Evolutionary conservation across 164 flowering plant genomes (phyloP).

Genomic region (Tetracentron sinense): DNA sequence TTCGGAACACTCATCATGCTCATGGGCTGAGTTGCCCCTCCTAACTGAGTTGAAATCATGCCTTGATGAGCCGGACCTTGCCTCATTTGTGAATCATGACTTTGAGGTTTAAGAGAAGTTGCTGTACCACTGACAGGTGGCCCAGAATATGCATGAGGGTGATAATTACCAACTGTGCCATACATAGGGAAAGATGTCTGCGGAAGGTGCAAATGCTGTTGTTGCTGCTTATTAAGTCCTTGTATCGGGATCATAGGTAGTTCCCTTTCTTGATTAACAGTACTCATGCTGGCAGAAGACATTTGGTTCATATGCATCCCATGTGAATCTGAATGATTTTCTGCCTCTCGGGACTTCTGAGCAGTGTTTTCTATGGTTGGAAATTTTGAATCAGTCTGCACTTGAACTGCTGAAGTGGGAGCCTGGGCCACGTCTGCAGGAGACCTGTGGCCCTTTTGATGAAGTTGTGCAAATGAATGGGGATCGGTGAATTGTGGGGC

Average conservation of each 20-base stretch:
- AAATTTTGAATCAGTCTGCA: conserved; percentile 27
- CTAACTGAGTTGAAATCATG: conserved; percentile 37
- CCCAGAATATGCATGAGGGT: conserved; percentile 39
- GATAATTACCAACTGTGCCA: conserved; percentile 48
- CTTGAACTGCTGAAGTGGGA: conserved; percentile 26
- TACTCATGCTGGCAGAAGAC: conserved; percentile 31
- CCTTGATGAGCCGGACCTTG: conserved; percentile 51
- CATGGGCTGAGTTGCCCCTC: conserved; percentile 40
- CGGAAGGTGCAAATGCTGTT: conserved; percentile 55
- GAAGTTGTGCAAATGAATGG: conserved; percentile 30
- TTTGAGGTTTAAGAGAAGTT: conserved; percentile 43
- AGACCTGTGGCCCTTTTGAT: conserved; percentile 34
- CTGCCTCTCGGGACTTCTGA: conserved; percentile 33
- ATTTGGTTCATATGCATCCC: conserved; percentile 38
- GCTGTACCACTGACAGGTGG: conserved; percentile 38
- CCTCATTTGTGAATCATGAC: conserved; percentile 61
- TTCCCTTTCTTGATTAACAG: conserved; percentile 45
- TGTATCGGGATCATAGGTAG: conserved; percentile 33
- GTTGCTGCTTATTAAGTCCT: conserved; percentile 60
- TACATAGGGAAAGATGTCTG: conserved; percentile 56
- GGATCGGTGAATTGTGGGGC: conserved; percentile 30
- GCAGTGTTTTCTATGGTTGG: conserved; percentile 22
- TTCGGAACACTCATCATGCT: conserved; percentile 36
- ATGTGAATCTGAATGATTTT: conserved; percentile 40
- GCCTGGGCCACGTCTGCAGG: conserved; percentile 26